Evolutionary conservation across 2,329 filamentous ascomycete genomes (phyloP), one percentile per base, ranked within the genome.

Genomic region (Leptosphaerulina australis): DNA sequence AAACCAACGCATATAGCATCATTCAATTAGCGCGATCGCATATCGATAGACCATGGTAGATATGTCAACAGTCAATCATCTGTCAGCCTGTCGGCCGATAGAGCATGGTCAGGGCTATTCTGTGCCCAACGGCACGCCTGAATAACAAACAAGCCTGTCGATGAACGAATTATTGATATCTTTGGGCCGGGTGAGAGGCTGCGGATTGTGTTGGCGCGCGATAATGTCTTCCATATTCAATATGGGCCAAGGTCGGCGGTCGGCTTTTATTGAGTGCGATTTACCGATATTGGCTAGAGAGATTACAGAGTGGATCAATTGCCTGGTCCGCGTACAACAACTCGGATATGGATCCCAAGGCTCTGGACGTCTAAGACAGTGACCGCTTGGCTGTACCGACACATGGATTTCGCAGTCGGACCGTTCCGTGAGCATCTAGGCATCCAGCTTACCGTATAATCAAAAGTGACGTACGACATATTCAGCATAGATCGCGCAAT

Each of bases 271-370:
- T 6, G 18, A 14, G 2, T 20, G 8, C 18, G 18, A 20, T n/a
- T 35, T 6, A n/a, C 33, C 15, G 30, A 35, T 11, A n/a, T 22
- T 24, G 7, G 28, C 28, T 17, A 5, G 6, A 17, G 11, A 33
- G 30, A 15, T 33, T 15, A 18, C 5, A 33, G 15, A 33, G n/a
- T 33, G 30, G n/a, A 15, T 5, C 30, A 29, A 12, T 29, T 12
- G 4, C 35, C 26, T 34, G 4, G 37, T 43, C 45, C 37, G 45
- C 24, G 45, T 43, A 49, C 37, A 49, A 49, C 45, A 37, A 30
- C 38, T 30, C 15, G 31, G 39, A 14, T 25, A 15, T 15, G 12
- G 20, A 17, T 22, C 18, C 24, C 8, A 9, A n/a, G 21, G 25
- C 18, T 15, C 26, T 17, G 28, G 3, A n/a, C 12, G 8, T 7